phyloP scores from a whole-genome alignment of 2,329 filamentous ascomycete genomes.

The Aspergillus sp. region DNA sequence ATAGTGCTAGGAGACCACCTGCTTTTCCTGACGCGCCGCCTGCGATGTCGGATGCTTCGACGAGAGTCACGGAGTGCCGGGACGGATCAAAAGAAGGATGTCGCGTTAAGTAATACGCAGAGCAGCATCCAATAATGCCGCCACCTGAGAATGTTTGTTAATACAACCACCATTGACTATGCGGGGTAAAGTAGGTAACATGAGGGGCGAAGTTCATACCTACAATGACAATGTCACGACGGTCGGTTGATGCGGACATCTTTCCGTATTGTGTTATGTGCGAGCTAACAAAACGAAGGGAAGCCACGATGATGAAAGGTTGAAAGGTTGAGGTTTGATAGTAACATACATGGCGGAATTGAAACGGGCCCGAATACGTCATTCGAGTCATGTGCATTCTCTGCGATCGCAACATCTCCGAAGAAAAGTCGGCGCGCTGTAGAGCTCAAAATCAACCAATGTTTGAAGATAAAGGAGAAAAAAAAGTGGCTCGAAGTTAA shows the following conservation, averaged over 20 bases:
- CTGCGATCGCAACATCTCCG: background rate
- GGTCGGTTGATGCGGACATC: constrained; percentile 31
- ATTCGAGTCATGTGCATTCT: constrained; percentile 31
- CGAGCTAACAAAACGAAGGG: constrained; percentile 15
- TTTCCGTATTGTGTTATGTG: constrained; percentile 22
- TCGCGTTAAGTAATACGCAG: constrained; percentile 85
- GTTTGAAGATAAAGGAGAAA: background rate
- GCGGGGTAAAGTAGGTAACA: constrained; percentile 23
- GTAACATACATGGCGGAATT: constrained; percentile 1
- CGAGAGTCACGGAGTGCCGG: constrained; percentile 75
- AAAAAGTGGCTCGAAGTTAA: background rate
- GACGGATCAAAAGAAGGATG: constrained; percentile 76
- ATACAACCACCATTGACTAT: constrained; percentile 6
- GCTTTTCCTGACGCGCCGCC: constrained; percentile 94
- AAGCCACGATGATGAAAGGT: constrained; percentile 24
- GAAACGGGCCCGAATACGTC: constrained; percentile 26
- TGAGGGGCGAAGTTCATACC: constrained; percentile 27
- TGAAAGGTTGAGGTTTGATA: background rate
- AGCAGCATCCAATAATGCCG: constrained; percentile 88
- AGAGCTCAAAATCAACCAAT: background rate
- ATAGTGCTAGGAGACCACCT: constrained; percentile 82
- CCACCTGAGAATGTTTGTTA: constrained; percentile 59
- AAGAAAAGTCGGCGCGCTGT: background rate
- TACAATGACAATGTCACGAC: constrained; percentile 42
- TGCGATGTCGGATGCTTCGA: constrained; percentile 83